Conservation (phyloP, 2,329 filamentous ascomycete genomes). For the Aureobasidium musti region DNA sequence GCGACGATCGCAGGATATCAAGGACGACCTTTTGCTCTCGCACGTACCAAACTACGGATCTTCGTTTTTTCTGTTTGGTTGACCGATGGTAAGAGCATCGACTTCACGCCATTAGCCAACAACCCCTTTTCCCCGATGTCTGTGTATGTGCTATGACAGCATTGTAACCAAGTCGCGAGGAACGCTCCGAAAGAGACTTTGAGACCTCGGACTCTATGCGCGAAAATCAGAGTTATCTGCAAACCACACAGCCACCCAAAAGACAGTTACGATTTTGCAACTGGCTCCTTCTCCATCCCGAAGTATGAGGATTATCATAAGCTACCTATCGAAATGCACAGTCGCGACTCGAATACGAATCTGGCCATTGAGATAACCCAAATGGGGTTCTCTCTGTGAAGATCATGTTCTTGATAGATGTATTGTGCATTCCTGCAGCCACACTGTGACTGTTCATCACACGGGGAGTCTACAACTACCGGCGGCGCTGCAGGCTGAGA, state of each 20-base stretch:
- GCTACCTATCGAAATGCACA: too few species aligned
- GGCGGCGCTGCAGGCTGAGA: constrained; percentile 13
- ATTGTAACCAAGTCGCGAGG: neutral
- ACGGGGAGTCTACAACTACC: neutral
- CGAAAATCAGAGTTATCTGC: constrained; percentile 5
- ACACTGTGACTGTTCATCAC: too few species aligned
- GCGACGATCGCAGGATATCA: constrained; percentile 14
- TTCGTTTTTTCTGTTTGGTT: constrained; percentile 11
- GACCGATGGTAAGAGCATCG: constrained; percentile 8
- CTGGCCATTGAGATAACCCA: too few species aligned
- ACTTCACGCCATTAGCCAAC: constrained; percentile 16
- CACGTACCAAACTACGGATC: constrained; percentile 21
- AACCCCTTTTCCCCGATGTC: constrained; percentile 6
- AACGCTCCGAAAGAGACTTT: constrained; percentile 22
- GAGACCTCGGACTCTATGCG: neutral
- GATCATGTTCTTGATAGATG: too few species aligned
- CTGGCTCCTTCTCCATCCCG: too few species aligned
- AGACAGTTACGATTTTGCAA: too few species aligned
- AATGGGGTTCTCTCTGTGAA: too few species aligned
- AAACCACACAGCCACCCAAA: neutral
- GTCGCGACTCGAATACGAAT: too few species aligned
- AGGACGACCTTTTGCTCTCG: neutral
- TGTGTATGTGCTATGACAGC: constrained; percentile 11
- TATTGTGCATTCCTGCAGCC: too few species aligned
- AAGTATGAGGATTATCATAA: too few species aligned